These are phyloP conservation scores for Coemansia guatemalensis DNA, from an alignment of 192 early-diverging fungal genomes.

Conservation along the genomic window DNA sequence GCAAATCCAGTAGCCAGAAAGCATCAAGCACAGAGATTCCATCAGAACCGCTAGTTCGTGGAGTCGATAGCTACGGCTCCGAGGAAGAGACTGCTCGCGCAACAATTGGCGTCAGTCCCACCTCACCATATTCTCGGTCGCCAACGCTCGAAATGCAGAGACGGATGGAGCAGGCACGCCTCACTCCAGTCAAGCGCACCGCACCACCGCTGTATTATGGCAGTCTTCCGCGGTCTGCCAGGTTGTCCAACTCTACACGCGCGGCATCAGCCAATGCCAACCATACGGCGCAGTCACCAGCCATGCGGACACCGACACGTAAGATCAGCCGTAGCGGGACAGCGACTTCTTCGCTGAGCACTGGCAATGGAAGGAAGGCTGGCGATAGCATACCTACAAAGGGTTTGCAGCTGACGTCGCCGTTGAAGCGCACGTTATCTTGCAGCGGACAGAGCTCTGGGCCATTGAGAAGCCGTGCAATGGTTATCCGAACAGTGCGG, in stretches of 20 bases:
- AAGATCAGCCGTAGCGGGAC: no score
- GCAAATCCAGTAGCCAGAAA: no score
- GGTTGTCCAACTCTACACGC: no score
- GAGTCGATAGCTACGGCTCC: conserved; percentile 12
- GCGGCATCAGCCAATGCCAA: no score
- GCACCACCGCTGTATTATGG: no score
- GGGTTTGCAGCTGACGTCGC: conserved; percentile 13
- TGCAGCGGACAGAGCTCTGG: conserved; percentile 3
- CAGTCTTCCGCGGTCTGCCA: no score
- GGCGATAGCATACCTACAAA: not conserved
- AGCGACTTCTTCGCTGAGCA: no score
- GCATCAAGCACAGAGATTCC: not conserved
- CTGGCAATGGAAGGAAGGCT: no score
- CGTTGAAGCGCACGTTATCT: conserved; percentile 39
- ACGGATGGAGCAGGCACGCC: no score
- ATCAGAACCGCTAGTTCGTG: not conserved
- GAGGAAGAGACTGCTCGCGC: conserved; percentile 30
- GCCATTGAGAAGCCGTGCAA: not conserved
- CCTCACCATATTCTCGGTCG: conserved; percentile 18
- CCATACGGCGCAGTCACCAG: conserved; percentile 1
- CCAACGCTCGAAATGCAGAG: conserved; percentile 19
- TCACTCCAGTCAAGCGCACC: no score
- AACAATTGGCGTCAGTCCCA: conserved; percentile 22
- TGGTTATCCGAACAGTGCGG: not conserved
- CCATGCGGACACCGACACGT: not conserved